These are phyloP conservation scores for Aspergillus clavatus DNA, from an alignment of 2,329 filamentous ascomycete species.

Conservation along the genomic window DNA sequence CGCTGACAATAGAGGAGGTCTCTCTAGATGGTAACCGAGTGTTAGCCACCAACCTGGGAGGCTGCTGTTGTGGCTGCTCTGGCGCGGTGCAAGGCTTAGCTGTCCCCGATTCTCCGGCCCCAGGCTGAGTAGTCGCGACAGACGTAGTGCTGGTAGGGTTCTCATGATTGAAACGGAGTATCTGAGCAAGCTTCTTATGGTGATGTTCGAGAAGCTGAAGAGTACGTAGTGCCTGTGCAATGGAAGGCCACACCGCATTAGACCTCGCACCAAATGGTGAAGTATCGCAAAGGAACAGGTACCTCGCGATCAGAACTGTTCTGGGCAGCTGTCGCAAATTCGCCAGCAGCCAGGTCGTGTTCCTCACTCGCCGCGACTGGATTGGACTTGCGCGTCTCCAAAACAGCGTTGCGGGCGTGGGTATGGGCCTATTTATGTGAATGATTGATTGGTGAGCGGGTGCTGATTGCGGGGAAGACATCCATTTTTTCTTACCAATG, in stretches of 20 bases:
- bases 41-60: slow-evolving; percentile 35
- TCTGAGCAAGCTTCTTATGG: slow-evolving; percentile 74
- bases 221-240: slow-evolving; percentile 73
- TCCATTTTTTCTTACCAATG: slow-evolving; percentile 46
- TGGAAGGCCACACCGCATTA: neutral
- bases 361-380: slow-evolving; percentile 80
- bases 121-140: slow-evolving; percentile 15
- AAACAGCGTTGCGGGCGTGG: slow-evolving; percentile 77
- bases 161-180: slow-evolving; percentile 67
- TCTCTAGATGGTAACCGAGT: slow-evolving; percentile 57
- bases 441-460: slow-evolving; percentile 4
- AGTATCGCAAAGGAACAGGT: slow-evolving; percentile 9
- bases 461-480: neutral
- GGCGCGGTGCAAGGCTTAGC: slow-evolving; percentile 22
- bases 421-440: slow-evolving; percentile 64
- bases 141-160: slow-evolving; percentile 36
- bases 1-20: slow-evolving; percentile 80
- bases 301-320: slow-evolving; percentile 61
- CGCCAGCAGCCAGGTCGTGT: slow-evolving; percentile 79
- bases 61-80: slow-evolving; percentile 32
- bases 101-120: slow-evolving; percentile 15
- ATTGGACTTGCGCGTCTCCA: slow-evolving; percentile 62
- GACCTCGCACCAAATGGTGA: slow-evolving; percentile 1
- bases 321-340: slow-evolving; percentile 79
- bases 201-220: slow-evolving; percentile 81